phyloP scores from a whole-genome alignment of 1,139 yeast genomes.

The Scheffersomyces insectosa region DNA sequence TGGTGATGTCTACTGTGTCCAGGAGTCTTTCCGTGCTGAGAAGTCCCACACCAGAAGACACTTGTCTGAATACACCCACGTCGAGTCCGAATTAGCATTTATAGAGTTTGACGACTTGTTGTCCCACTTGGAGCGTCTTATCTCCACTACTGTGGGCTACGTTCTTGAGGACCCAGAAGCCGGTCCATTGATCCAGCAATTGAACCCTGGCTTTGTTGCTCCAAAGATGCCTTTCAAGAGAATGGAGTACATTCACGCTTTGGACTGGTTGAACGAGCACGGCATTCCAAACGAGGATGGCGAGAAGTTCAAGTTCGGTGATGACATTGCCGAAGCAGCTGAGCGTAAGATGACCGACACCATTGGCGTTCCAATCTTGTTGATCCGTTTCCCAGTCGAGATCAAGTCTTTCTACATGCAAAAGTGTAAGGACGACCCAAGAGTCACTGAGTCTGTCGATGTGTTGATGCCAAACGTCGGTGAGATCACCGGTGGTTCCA shows the following conservation, averaged over 20 bases:
- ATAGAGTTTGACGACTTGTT: slow-evolving; percentile 83
- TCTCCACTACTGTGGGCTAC: slow-evolving; percentile 68
- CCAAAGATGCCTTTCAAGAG: slow-evolving; percentile 89
- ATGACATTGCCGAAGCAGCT: slow-evolving; percentile 98
- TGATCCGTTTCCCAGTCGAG: slow-evolving; percentile 94
- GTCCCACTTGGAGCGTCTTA: slow-evolving; percentile 77
- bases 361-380: slow-evolving; percentile 86
- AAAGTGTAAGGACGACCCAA: slow-evolving; percentile 83
- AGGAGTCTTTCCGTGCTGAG: slow-evolving; percentile 99
- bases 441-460: slow-evolving; percentile 97
- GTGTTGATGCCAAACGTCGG: slow-evolving; percentile 99
- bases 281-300: slow-evolving; percentile 94
- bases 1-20: slow-evolving; percentile 96
- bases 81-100: slow-evolving; percentile 92
- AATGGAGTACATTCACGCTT: slow-evolving; percentile 86
- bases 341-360: slow-evolving; percentile 98
- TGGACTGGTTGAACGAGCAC: slow-evolving; percentile 96
- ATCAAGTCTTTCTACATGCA: slow-evolving; percentile 98
- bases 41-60: slow-evolving; percentile 99
- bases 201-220: slow-evolving; percentile 85
- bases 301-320: slow-evolving; percentile 90
- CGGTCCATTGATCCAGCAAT: slow-evolving; percentile 84
- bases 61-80: slow-evolving; percentile 93
- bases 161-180: slow-evolving; percentile 88
- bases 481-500: slow-evolving; percentile 97